Evolutionary conservation across 352 stramenopile genomes (phyloP).

Genomic region (Phytophthora pini): DNA sequence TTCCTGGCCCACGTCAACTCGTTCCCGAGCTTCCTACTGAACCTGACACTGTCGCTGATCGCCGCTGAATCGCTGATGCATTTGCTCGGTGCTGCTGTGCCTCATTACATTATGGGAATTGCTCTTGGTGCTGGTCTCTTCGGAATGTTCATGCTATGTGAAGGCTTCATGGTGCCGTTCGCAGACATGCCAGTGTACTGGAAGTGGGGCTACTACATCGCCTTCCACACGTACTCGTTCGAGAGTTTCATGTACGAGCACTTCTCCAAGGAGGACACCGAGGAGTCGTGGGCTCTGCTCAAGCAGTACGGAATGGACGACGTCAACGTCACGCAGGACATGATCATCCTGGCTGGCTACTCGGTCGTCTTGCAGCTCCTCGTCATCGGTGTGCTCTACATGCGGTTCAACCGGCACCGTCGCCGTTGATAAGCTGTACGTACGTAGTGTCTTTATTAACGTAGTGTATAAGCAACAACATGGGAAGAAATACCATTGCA

Average conservation of each 20-base stretch:
- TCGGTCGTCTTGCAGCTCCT: slow-evolving; percentile 58
- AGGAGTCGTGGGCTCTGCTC: slow-evolving; percentile 38
- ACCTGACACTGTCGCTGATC: slow-evolving; percentile 80
- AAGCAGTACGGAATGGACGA: slow-evolving; percentile 63
- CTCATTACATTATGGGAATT: slow-evolving; percentile 90
- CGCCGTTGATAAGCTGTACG: slow-evolving; percentile 24
- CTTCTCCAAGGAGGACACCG: slow-evolving; percentile 47
- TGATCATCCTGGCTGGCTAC: slow-evolving; percentile 63
- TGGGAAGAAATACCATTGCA: neutral
- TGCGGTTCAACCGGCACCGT: slow-evolving; percentile 44
- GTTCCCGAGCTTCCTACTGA: slow-evolving; percentile 70
- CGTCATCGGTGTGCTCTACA: slow-evolving; percentile 51
- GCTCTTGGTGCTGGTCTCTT: slow-evolving; percentile 80
- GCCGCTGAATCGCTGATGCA: slow-evolving; percentile 85
- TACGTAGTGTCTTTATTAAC: slow-evolving; percentile 29
- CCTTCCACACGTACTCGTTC: slow-evolving; percentile 91
- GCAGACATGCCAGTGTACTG: slow-evolving; percentile 74
- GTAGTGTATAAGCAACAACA: slow-evolving; percentile 26
- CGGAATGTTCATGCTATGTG: slow-evolving; percentile 89
- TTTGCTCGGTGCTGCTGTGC: slow-evolving; percentile 76
- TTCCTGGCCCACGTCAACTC: slow-evolving; percentile 62
- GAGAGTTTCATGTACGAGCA: slow-evolving; percentile 88
- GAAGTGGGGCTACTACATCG: slow-evolving; percentile 87
- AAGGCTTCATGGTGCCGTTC: slow-evolving; percentile 86
- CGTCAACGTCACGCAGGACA: slow-evolving; percentile 56